A percentile compares a stretch with the other conserved stretches of the same genome.
phyloP scores from a whole-genome alignment of 306 rosid species.

The Cajanus cajan region DNA sequence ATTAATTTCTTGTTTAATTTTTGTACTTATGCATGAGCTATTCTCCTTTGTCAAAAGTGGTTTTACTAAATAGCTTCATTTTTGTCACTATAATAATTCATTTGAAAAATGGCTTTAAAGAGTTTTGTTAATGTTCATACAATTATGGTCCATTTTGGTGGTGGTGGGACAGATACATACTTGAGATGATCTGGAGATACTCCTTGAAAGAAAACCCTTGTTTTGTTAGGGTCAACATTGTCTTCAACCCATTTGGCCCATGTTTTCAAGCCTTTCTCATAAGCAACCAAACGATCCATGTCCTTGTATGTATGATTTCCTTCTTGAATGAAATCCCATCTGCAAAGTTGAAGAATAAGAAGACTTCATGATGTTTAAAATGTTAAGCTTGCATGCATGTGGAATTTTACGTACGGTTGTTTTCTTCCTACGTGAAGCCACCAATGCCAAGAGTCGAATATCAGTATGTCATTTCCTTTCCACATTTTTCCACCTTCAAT shows the following conservation, averaged over 20 bases:
- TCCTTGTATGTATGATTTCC: conserved; percentile 43
- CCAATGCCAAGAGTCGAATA: conserved; percentile 69
- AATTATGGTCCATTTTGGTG: neutral
- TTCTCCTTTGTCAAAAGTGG: too few species aligned
- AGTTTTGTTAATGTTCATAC: neutral
- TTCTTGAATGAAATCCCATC: conserved; percentile 74
- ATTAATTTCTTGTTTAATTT: neutral
- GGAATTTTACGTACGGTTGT: conserved; percentile 39
- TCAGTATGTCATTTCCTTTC: conserved; percentile 43
- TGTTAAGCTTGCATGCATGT: neutral
- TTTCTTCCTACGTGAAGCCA: conserved; percentile 56
- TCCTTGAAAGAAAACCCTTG: conserved; percentile 79
- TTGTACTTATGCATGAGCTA: neutral
- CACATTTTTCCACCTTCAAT: conserved; percentile 35
- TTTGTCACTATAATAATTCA: neutral
- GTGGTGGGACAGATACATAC: conserved; percentile 31
- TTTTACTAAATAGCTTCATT: too few species aligned
- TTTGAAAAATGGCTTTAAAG: neutral
- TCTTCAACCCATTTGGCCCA: conserved; percentile 82
- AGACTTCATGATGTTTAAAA: neutral
- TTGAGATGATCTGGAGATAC: conserved; percentile 71
- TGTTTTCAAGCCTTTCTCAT: conserved; percentile 56
- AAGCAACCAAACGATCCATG: conserved; percentile 70
- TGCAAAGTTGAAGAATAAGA: conserved; percentile 6
- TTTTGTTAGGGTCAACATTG: conserved; percentile 44